Conservation (phyloP, 352 stramenopile species). For the Globisporangium cederbergense region DNA sequence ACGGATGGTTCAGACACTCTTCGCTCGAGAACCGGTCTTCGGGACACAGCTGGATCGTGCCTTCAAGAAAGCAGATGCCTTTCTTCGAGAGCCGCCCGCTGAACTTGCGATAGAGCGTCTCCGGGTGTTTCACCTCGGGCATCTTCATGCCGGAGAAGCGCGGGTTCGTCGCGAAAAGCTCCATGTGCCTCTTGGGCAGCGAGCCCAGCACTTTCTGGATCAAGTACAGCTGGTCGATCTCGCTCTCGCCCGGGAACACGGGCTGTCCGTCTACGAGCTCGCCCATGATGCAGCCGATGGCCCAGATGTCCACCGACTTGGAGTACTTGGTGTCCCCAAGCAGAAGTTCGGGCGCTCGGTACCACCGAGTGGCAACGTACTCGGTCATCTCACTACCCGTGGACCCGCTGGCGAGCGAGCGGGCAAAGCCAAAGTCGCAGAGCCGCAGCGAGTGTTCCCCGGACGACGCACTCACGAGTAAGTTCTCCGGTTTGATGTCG, state of each 20-base stretch:
- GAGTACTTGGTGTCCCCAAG: slow-evolving; percentile 99
- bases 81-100: slow-evolving; percentile 83
- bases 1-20: slow-evolving; percentile 82
- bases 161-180: slow-evolving; percentile 90
- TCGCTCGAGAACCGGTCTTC: slow-evolving; percentile 71
- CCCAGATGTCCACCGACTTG: slow-evolving; percentile 95
- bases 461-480: slow-evolving; percentile 94
- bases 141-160: slow-evolving; percentile 92
- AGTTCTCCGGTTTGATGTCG: slow-evolving; percentile 99
- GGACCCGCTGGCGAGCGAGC: slow-evolving; percentile 65
- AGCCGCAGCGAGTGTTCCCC: slow-evolving; percentile 96
- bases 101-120: slow-evolving; percentile 91
- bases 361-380: slow-evolving; percentile 99
- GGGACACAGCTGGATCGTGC: slow-evolving; percentile 71
- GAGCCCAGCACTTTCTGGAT: slow-evolving; percentile 99
- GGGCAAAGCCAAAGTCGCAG: slow-evolving; percentile 98
- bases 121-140: slow-evolving; percentile 88
- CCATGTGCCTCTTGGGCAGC: slow-evolving; percentile 90
- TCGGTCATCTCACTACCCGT: slow-evolving; percentile 94
- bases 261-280: slow-evolving; percentile 97
- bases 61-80: slow-evolving; percentile 78
- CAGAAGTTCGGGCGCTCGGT: slow-evolving; percentile 98
- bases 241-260: slow-evolving; percentile 98
- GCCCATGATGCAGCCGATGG: slow-evolving; percentile 97
- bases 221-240: slow-evolving; percentile 98